Evolutionary conservation across 495 filamentous ascomycete genomes (phyloP), one percentile per base, ranked within the genome.

Genomic region (Aspergillus funiculosus): DNA sequence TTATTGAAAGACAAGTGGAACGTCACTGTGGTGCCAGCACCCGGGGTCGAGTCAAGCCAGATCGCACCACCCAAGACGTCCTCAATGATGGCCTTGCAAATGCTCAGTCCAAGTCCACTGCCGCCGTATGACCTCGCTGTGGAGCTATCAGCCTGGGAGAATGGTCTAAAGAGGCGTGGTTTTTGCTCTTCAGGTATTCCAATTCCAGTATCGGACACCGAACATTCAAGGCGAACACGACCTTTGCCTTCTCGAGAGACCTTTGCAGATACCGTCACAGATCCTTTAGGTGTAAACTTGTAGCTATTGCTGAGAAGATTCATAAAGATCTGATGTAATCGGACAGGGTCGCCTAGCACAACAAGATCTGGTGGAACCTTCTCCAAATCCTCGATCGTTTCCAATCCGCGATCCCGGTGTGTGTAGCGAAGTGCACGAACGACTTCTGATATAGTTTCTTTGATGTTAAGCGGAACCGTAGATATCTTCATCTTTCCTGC

Each of bases 401-500:
- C 72, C 42, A 94, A 62, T 2, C 80, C 81, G 60, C 83, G 80
- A 51, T 94, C 87, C 29, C 80, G 67, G 56, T 94, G 89, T 26
- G 87, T 90, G 60, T 87, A 94, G 10, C 85, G 83, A 10, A 87
- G 76, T 2, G 89, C 89, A 27, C 89, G 80, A 13, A 94, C 84
- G 2, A 94, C 89, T 57, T 94, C 89, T 5, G 78, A 79, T 43
- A 94, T 87, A 47, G 90, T 94, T 61, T 89, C 87, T 52, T 81
- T 83, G 0, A 92, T 75, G 44, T 86, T 90, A 52, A 94, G 77
- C 1, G 87, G 86, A 38, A 91, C 88, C 8, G 84, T 83, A 43
- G 86, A 91, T 6, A 94, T 82, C 61, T 88, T 87, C 86, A 95
- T 92, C 69, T 94, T 95, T 56, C 90, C 89, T 11, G 89, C 89